phyloP scores from a whole-genome alignment of 108 stramenopile genomes.

The Skeletonema marinoi region DNA sequence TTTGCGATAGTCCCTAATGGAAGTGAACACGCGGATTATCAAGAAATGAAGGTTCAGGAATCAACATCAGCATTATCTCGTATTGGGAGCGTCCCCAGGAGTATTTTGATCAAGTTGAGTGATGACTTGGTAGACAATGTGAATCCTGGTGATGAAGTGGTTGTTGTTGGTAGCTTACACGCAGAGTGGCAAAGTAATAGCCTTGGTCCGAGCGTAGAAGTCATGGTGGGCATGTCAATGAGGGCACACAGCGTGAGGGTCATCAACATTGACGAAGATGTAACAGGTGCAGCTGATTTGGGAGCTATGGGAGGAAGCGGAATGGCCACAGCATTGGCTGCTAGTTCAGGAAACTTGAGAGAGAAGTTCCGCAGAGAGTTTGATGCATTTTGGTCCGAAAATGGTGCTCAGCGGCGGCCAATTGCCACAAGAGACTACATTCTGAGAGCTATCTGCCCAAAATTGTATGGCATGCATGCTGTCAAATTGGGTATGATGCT shows the following conservation, averaged over 20 bases:
- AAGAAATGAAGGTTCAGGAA: slow-evolving; percentile 98
- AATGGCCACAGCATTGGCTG: slow-evolving; percentile 5
- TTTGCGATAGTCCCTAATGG: slow-evolving; percentile 58
- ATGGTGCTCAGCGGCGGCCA: slow-evolving; percentile 43
- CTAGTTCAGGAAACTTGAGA: slow-evolving; percentile 27
- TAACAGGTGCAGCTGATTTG: slow-evolving; percentile 13
- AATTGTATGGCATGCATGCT: slow-evolving; percentile 92
- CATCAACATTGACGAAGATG: slow-evolving; percentile 48
- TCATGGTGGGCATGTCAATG: slow-evolving; percentile 89
- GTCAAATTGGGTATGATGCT: slow-evolving; percentile 95
- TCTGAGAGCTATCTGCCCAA: slow-evolving; percentile 92
- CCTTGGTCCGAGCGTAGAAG: slow-evolving; percentile 58
- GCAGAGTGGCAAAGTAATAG: slow-evolving; percentile 84
- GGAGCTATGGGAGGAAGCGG: slow-evolving; percentile 11
- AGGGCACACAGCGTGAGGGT: slow-evolving; percentile 88
- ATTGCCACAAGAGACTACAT: slow-evolving; percentile 92
- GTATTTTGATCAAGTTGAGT: slow-evolving; percentile 85
- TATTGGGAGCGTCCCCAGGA: slow-evolving; percentile 89
- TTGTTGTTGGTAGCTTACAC: slow-evolving; percentile 88
- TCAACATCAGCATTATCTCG: slow-evolving; percentile 63
- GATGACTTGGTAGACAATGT: slow-evolving; percentile 94
- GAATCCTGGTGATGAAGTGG: slow-evolving; percentile 98
- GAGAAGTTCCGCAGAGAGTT: slow-evolving; percentile 88
- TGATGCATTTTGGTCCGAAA: slow-evolving; percentile 82
- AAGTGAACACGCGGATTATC: slow-evolving; percentile 89